Evolutionary conservation across 345 rosid genomes (phyloP).

Genomic region (Brassica cretica): DNA sequence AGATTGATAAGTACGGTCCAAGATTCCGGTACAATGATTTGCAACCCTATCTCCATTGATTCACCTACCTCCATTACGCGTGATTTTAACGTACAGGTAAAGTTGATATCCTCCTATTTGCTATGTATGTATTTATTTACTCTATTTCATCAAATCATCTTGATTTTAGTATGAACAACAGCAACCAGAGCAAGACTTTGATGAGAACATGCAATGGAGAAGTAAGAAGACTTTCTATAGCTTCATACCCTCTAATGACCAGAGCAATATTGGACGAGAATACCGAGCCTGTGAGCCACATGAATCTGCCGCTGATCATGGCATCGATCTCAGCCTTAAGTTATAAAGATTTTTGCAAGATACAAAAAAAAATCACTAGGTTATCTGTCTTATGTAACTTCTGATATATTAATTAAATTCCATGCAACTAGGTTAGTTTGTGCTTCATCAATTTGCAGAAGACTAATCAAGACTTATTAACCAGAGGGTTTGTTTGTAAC

Average conservation of each 20-base stretch:
- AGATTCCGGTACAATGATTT: slow-evolving; percentile 23
- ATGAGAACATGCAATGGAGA: slow-evolving; percentile 12
- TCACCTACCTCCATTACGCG: slow-evolving; percentile 22
- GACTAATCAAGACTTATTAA: background rate
- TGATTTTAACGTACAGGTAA: slow-evolving; percentile 30
- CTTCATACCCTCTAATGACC: slow-evolving; percentile 23
- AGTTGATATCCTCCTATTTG: background rate
- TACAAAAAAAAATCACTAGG: background rate
- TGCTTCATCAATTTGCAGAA: background rate
- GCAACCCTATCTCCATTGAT: slow-evolving; percentile 27
- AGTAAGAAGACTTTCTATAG: slow-evolving; percentile 16
- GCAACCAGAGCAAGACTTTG: slow-evolving; percentile 12
- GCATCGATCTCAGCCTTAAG: slow-evolving; percentile 36
- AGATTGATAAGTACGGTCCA: slow-evolving; percentile 15
- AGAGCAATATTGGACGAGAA: slow-evolving; percentile 10
- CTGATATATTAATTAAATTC: slow-evolving; percentile 11
- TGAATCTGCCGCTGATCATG: slow-evolving; percentile 22
- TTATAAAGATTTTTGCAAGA: background rate
- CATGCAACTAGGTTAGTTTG: background rate
- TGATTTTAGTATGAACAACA: slow-evolving; percentile 25
- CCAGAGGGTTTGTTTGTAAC: background rate
- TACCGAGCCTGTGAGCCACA: slow-evolving; percentile 4
- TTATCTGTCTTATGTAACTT: slow-evolving; percentile 13
- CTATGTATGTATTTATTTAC: background rate
- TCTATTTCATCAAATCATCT: slow-evolving; percentile 14